Base-by-base conservation (phyloP, 2,329 filamentous ascomycete species). In the Cordyceps tenuipes region DNA sequence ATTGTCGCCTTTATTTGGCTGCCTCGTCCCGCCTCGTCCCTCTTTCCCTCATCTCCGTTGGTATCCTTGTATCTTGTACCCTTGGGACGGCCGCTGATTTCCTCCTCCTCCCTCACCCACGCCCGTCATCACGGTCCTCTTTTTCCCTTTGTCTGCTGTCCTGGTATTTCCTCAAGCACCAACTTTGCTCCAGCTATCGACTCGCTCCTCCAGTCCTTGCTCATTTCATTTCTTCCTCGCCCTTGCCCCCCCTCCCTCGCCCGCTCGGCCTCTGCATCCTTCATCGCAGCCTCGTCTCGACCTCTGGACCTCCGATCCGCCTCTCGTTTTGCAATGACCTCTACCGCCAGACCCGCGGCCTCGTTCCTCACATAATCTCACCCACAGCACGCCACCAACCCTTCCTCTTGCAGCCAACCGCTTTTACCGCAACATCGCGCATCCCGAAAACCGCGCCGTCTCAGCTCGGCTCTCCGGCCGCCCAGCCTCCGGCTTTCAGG, bases 351-450 rank as follows among this genome's bases (percentile, higher is more conserved):
- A 48, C 44, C 54, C 36, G 19, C 44, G 54, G 54, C 43, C 34
- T 57, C 54, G 31, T 49, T 48, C 50, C 50, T 53, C 51, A 54
- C 51, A 23, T 54, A n/a, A 54, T 54, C 23, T n/a, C 23, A 39
- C 51, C 51, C 23, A 54, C 39, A 44, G 31, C 39, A 44, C 51
- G 19, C 36, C 39, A 44, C 36, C 39, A n/a, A 23, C 12, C 21
- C 31, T 44, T 21, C 7, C 19, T 53, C 34, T 26, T 23, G 34
- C 19, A 19, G 50, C 50, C 50, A 53, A 53, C 36, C 21, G 21
- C 34, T n/a, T n/a, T 17, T 29, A n/a, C 50, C 15, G 31, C 51
- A n/a, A 41, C n/a, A 15, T 41, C 39, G 39, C 39, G n/a, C 7
- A 36, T n/a, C n/a, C 34, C 34, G 34, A 36, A 12, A 47, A 48